These are phyloP conservation scores for Cornus suecica DNA, from an alignment of 148 eudicot species.

Conservation along the genomic window DNA sequence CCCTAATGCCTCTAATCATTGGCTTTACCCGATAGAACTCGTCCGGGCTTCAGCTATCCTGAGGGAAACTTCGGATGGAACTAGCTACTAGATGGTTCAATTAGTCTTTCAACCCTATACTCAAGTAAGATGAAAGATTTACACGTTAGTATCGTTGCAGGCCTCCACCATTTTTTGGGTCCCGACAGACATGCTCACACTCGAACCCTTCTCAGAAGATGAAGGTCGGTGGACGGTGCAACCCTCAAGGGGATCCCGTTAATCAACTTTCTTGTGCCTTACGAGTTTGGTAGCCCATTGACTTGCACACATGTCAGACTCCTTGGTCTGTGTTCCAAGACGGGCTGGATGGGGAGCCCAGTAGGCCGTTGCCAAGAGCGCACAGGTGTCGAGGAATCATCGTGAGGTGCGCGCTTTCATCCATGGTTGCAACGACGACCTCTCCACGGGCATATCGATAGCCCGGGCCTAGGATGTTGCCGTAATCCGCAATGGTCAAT, in stretches of 20 bases:
- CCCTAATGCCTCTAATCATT: background rate
- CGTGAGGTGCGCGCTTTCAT: too few species aligned
- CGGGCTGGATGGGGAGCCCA: conserved; percentile 38
- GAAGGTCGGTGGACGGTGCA: conserved; percentile 24
- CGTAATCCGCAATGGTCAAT: conserved; percentile 1
- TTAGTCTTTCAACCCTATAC: too few species aligned
- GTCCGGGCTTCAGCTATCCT: too few species aligned
- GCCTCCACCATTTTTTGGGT: conserved; percentile 29
- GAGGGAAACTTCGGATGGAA: too few species aligned
- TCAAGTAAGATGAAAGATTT: too few species aligned
- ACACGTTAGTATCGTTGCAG: too few species aligned
- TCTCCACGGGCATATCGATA: background rate
- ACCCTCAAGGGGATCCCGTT: background rate
- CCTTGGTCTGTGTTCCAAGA: conserved; percentile 53
- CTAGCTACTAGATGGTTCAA: too few species aligned
- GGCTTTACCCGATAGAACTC: background rate
- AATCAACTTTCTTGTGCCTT: conserved; percentile 28
- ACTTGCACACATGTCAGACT: conserved; percentile 56
- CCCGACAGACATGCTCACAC: conserved; percentile 27
- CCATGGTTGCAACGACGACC: background rate
- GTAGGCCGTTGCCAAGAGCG: too few species aligned
- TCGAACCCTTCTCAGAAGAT: conserved; percentile 35
- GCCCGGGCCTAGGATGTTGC: background rate
- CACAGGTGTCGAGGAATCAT: too few species aligned
- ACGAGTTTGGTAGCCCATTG: conserved; percentile 43